These are phyloP conservation scores for Chrysophaeum taylorii DNA, from an alignment of 352 stramenopile species.

Conservation along the genomic window DNA sequence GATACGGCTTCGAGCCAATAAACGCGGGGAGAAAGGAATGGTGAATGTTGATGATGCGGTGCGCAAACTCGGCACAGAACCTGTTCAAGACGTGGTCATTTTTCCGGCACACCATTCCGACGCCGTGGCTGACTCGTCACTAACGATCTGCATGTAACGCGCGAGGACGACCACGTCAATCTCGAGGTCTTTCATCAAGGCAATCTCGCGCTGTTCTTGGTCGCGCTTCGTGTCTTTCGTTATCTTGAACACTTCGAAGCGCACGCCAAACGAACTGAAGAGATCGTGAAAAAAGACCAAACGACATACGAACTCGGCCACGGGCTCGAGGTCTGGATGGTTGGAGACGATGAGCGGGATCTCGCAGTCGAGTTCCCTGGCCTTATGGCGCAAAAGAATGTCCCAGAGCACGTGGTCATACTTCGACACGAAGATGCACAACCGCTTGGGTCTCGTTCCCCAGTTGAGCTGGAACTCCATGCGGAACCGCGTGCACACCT, in stretches of 20 bases:
- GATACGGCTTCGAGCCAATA: slow-evolving; percentile 46
- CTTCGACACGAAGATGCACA: slow-evolving; percentile 50
- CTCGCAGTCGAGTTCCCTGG: slow-evolving; percentile 46
- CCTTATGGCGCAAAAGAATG: slow-evolving; percentile 49
- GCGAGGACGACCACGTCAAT: slow-evolving; percentile 57
- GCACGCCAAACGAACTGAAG: slow-evolving; percentile 52
- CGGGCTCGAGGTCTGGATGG: slow-evolving; percentile 38
- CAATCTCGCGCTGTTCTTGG: slow-evolving; percentile 43
- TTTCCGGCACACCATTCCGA: too few relatives aligned
- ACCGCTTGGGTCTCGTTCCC: slow-evolving; percentile 30
- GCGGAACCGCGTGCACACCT: neutral
- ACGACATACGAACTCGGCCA: too few relatives aligned
- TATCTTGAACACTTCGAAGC: slow-evolving; percentile 48
- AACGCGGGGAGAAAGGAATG: slow-evolving; percentile 62
- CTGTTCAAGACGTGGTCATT: slow-evolving; percentile 40
- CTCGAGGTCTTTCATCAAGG: slow-evolving; percentile 39
- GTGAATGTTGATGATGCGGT: slow-evolving; percentile 61
- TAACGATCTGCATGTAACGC: slow-evolving; percentile 63
- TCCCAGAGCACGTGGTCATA: slow-evolving; percentile 52
- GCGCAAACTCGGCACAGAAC: slow-evolving; percentile 44
- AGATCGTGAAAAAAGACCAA: too few relatives aligned
- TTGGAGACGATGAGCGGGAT: slow-evolving; percentile 52
- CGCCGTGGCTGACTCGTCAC: too few relatives aligned
- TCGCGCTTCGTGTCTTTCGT: slow-evolving; percentile 41
- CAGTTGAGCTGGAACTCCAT: slow-evolving; percentile 6